Base-by-base conservation (phyloP, 306 rosid genomes). In the Quercus variabilis region DNA sequence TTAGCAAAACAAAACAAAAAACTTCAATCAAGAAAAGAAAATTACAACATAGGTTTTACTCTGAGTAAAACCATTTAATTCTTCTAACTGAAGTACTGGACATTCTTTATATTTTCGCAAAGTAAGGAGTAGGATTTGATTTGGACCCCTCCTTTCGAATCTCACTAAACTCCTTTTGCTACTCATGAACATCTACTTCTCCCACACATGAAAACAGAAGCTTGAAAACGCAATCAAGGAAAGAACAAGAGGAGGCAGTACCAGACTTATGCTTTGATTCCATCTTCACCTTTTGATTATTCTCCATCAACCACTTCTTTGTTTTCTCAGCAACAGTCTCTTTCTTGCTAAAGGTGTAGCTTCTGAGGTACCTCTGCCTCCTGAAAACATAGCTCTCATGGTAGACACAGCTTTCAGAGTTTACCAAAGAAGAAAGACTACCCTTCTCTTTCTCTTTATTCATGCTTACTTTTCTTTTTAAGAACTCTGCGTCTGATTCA, bases 281-380 rank as follows among this genome's bases (percentile, higher is more conserved):
- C 46, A 41, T 41, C 11, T 41, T 41, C 12, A 8, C 46, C 46
- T 41, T 41, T 3, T 41, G 46, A 41, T 41, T 41, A 41, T 41
- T 35, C 26, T 35, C 72, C 52, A 19, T 68, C 17, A 68, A 19
- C 67, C 73, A 49, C 55, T 49, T 49, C 15, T 64, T 64, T 30
- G 31, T 76, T 64, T 46, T 68, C 17, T 68, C 52, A 3, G 28
- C 23, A 10, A 19, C 49, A 5, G 41, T 57, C 26, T 76, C 43
- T 60, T 46, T 31, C 58, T 5, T 38, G 23, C 43, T 6, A 25
- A 77, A 68, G 14, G 74, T 58, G 25, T 68, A 76, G 31, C 58
- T 51, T 19, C 33, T 38, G 0, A 77, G 74, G 51, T 67, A 77
- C 6, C 30, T 77, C 35, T 77, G 65, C 74, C 80, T 65, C 74